Evolutionary conservation across 805 yeast genomes (phyloP), one percentile per base, ranked within the genome.

Genomic region (Candida sphagnicola): DNA sequence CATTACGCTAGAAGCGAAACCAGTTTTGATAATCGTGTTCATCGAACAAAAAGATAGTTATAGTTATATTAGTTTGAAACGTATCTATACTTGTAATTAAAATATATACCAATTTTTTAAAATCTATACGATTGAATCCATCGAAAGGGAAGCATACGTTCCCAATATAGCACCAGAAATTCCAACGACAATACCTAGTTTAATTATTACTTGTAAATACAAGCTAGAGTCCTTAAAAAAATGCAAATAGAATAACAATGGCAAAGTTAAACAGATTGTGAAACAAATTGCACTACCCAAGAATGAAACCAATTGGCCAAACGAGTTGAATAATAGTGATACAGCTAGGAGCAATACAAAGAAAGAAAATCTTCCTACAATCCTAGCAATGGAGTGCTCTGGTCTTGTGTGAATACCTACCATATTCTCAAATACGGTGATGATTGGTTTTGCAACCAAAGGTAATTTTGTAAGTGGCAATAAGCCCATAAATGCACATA

Each of bases 391-490:
- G 4, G 35, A 31, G n/a, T 16, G 4, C 8, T 31, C 31, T 28
- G 29, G 13, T 39, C 38, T 29, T 45, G 31, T 26, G 6, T 29
- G 43, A 11, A 54, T 34, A 2, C 41, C 45, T 12, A 68, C 44
- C 18, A 49, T 38, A 15, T 50, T 50, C 44, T 68, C 74, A 44
- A 61, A 55, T 2, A 65, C 65, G 4, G 70, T 57, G 15, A 68
- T 54, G 11, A 69, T 53, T 6, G 74, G 74, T 37, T 60, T 56
- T 2, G 59, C 56, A 10, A 65, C 52, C 42, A 69, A 53, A 2
- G 74, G 72, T 31, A 66, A 49, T 42, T 69, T 69, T 26, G 67
- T 64, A n/a, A 68, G 44, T 6, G 74, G 69, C 12, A 69, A 48
- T 18, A 67, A 28, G 4, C 70, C 68, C 50, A 69, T 55, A n/a